A percentile compares a stretch with the other conserved stretches of the same genome.
These are phyloP conservation scores for Fusarium graminum DNA, from an alignment of 2,329 filamentous ascomycete genomes.

Conservation along the genomic window DNA sequence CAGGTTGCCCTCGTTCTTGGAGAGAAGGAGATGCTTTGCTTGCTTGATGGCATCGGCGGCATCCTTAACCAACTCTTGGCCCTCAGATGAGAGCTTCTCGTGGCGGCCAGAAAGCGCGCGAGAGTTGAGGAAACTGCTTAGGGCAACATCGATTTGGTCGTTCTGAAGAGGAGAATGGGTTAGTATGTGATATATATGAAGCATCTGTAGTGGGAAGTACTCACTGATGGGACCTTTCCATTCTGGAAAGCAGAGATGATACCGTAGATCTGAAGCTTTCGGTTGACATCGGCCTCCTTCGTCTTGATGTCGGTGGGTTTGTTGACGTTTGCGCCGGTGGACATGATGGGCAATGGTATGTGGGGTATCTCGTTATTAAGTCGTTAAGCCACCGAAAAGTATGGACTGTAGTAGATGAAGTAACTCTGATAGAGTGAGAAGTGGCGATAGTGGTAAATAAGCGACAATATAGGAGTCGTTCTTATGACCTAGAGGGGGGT, in stretches of 20 bases:
- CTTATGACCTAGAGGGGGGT: slow-evolving; percentile 19
- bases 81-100: slow-evolving; percentile 83
- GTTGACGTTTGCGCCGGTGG: slow-evolving; percentile 70
- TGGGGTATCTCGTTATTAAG: slow-evolving; percentile 37
- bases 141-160: slow-evolving; percentile 92
- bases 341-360: slow-evolving; percentile 50
- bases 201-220: slow-evolving; percentile 48
- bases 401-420: slow-evolving; percentile 5
- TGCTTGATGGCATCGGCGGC: slow-evolving; percentile 83
- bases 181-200: background rate
- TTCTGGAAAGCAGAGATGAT: slow-evolving; percentile 87
- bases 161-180: slow-evolving; percentile 68
- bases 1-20: slow-evolving; percentile 95
- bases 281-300: slow-evolving; percentile 90
- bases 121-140: slow-evolving; percentile 87
- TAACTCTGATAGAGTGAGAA: slow-evolving; percentile 19
- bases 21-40: slow-evolving; percentile 85
- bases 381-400: slow-evolving; percentile 22
- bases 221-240: slow-evolving; percentile 90
- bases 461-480: slow-evolving; percentile 20
- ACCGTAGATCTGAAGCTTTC: slow-evolving; percentile 94
- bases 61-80: slow-evolving; percentile 81
- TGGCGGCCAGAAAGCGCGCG: slow-evolving; percentile 78
- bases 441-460: slow-evolving; percentile 9
- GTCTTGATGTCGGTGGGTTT: slow-evolving; percentile 77